Evolutionary conservation across 1,139 yeast species (phyloP).

Genomic region (Oligophagozyma castellii): DNA sequence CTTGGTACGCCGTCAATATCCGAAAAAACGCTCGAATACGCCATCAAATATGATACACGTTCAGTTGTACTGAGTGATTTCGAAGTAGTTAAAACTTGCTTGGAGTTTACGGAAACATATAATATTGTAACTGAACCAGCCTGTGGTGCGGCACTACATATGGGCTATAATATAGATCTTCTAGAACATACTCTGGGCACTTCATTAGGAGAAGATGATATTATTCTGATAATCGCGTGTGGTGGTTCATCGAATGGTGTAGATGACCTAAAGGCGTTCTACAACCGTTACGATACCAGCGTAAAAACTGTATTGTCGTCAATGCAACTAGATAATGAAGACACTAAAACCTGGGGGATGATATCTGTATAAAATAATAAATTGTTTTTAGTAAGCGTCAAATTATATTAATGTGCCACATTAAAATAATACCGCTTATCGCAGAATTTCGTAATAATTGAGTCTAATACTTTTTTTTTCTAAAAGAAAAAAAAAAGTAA

Average conservation of each 20-base stretch:
- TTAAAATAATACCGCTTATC: too few relatives aligned
- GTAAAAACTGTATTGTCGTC: too few relatives aligned
- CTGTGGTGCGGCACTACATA: constrained; percentile 56
- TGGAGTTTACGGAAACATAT: constrained; percentile 36
- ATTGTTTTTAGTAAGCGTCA: too few relatives aligned
- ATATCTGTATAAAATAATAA: too few relatives aligned
- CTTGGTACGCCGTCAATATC: constrained; percentile 49
- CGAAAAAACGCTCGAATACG: constrained; percentile 32
- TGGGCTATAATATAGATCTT: constrained; percentile 31
- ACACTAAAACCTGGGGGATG: too few relatives aligned
- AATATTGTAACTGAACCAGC: constrained; percentile 55
- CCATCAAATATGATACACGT: constrained; percentile 27
- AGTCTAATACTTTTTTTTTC: too few relatives aligned
- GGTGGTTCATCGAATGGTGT: constrained; percentile 44
- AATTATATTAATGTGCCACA: too few relatives aligned
- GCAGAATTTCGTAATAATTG: too few relatives aligned
- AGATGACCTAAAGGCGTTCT: constrained; percentile 19
- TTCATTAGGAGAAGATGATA: constrained; percentile 32
- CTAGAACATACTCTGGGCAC: constrained; percentile 24
- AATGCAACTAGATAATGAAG: too few relatives aligned
- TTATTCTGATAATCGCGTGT: constrained; percentile 46
- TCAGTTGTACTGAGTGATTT: constrained; percentile 39
- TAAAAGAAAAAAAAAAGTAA: too few relatives aligned
- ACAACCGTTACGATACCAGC: constrained; percentile 1
- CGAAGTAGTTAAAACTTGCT: constrained; percentile 40